Base-by-base conservation (phyloP, 352 stramenopile genomes). In the Globisporangium cylindrosporum region DNA sequence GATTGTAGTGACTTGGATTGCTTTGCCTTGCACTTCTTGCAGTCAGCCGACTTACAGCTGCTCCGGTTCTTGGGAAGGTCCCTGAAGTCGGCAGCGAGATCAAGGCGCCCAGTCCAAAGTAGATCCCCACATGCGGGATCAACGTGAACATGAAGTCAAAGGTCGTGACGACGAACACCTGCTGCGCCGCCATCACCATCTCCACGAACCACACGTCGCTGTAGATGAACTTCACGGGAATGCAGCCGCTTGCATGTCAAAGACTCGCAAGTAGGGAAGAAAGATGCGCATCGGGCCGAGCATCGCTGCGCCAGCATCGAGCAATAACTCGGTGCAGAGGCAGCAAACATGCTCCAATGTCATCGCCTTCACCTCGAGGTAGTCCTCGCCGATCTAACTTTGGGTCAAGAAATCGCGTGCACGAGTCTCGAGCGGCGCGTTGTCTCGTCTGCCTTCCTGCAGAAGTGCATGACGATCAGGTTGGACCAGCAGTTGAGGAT, bases 401-500 rank as follows among this genome's bases (percentile, higher is more conserved):
- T 59, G 53, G 25, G 24, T 20, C 53, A n/a, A 2, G 53, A n/a
- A 20, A 59, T 59, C 14, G 25, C 25, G 12, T 59, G 53, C 3
- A 59, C 53, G 22, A 15, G 25, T 59, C 53, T 29, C 53, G 25
- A 59, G 24, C 25, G 53, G 24, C 53, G 14, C 25, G 14, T 12
- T 24, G 24, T 59, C 14, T 27, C 53, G 5, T 59, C 25, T 18
- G 27, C 53, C 20, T 59, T 59, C 25, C 53, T 27, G 25, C 53
- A 59, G 25, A 59, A 59, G 2, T 41, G 34, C 4, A 14, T 15
- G 10, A 25, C 53, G 12, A 59, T 59, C 0, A 14, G 25, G 10
- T 29, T 29, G 14, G 14, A 59, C 14, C 25, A 59, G 53, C 53
- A 59, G 53, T 59, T 59, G 53, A 41, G 14, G 53, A 59, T 59